phyloP scores from a whole-genome alignment of 345 rosid genomes.

The Hibiscus tridactylites region DNA sequence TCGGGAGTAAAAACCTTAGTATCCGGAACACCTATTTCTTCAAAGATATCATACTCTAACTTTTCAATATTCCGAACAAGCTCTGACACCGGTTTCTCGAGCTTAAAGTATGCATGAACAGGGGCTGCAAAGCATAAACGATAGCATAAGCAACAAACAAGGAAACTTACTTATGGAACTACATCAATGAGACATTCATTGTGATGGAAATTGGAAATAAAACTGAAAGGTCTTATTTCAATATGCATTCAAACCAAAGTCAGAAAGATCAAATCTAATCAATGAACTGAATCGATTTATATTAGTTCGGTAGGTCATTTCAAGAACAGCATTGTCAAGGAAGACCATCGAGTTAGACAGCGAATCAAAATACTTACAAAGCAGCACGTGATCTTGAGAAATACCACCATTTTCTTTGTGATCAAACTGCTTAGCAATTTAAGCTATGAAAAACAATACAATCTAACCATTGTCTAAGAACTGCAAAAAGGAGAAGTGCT shows the following conservation, averaged over 20 bases:
- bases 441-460: not conserved
- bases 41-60: slow-evolving; percentile 36
- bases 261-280: not conserved
- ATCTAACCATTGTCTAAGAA: not conserved
- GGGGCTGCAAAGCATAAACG: slow-evolving; percentile 10
- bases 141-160: slow-evolving; percentile 3
- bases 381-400: not conserved
- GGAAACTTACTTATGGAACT: not conserved
- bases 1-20: slow-evolving; percentile 42
- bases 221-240: not conserved
- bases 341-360: not conserved
- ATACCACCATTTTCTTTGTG: not conserved
- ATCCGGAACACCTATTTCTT: slow-evolving; percentile 43
- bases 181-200: not conserved
- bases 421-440: not conserved
- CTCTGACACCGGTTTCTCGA: slow-evolving; percentile 6
- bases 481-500: not conserved
- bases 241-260: not conserved
- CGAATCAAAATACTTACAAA: not conserved
- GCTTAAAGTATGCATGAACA: slow-evolving; percentile 9
- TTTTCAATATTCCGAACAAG: slow-evolving; percentile 8
- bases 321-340: not conserved
- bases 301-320: not conserved
- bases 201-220: not conserved
- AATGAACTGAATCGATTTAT: not conserved